Evolutionary conservation across 306 rosid species (phyloP).

Genomic region (Mimosa pudica): DNA sequence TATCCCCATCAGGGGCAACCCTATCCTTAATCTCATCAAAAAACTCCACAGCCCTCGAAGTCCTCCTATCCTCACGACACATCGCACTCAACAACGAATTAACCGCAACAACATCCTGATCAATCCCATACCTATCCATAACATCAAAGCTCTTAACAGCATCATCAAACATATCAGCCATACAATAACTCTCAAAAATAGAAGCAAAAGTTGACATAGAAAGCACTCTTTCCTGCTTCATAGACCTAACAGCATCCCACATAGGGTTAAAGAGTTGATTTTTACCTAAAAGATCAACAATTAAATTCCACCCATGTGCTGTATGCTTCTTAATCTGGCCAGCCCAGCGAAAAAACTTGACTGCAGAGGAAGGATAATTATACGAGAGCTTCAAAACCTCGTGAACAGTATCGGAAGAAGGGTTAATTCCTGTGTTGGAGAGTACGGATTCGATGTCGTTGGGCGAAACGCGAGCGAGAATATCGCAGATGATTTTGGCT

Average conservation of each 20-base stretch:
- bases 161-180: constrained; percentile 50
- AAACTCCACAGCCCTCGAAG: constrained; percentile 47
- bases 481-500: constrained; percentile 48
- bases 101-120: constrained; percentile 51
- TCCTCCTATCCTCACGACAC: constrained; percentile 53
- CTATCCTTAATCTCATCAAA: constrained; percentile 49
- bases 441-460: constrained; percentile 51
- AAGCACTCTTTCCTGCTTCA: constrained; percentile 57
- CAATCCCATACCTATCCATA: constrained; percentile 60
- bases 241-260: constrained; percentile 78
- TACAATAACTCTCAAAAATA: constrained; percentile 62
- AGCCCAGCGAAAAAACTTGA: constrained; percentile 81
- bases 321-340: constrained; percentile 47
- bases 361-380: constrained; percentile 60
- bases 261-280: constrained; percentile 67
- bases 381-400: constrained; percentile 61
- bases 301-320: constrained; percentile 62
- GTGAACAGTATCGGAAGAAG: constrained; percentile 43
- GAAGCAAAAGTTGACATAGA: constrained; percentile 58
- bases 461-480: constrained; percentile 56
- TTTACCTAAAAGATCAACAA: constrained; percentile 66
- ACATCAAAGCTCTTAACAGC: constrained; percentile 71
- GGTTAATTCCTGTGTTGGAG: constrained; percentile 48
- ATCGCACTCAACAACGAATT: constrained; percentile 66
- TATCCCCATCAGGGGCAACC: constrained; percentile 57